Base-by-base conservation (phyloP, 83 land plant species). In the Isoetes engelmannii region DNA sequence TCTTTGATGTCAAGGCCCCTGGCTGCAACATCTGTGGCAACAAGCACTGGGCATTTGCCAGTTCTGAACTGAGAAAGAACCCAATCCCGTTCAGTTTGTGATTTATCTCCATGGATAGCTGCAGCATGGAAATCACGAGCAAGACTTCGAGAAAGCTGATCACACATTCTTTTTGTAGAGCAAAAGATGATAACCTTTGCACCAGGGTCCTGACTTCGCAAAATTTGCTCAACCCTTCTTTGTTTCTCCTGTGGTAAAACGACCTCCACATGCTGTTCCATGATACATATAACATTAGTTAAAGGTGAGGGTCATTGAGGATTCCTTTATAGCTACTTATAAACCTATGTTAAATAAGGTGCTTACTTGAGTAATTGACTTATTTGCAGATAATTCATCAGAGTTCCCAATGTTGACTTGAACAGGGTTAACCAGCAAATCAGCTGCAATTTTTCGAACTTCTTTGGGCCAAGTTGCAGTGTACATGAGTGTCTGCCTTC, bases 381-480 rank as follows among this genome's bases (percentile, higher is more conserved):
- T 87, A 69, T 89, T 89, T 49, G 94, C 96, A 74, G 79, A 81
- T 47, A 90, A 88, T 55, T 84, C 86, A 72, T 89, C 88, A 48
- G 84, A 74, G 59, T 69, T 83, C 43, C 96, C 96, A 80, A 90
- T 87, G 71, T 81, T 90, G 19, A 90, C 96, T 74, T 87, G 96
- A 7, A 87, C 84, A 21, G 96, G 87, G 72, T 90, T 82, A 54
- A 81, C 74, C 19, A 90, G 80, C 47, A 90, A 74, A 68, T 87
- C 92, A 43, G 77, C 73, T 20, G 89, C 96, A 65, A 90, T 90
- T 67, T 87, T 85, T 49, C 87, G 77, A 4, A 90, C 92, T 70
- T 90, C 96, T 63, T 85, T 87, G 6, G 92, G 96, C 96, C 96
- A 90, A 15, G 96, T 90, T 43, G 96, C 96, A 9, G 96, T 85